A percentile compares a stretch with the other conserved stretches of the same genome.
Evolutionary conservation across 176 grass and related monocot species (phyloP).

Genomic region (Chloris gayana): DNA sequence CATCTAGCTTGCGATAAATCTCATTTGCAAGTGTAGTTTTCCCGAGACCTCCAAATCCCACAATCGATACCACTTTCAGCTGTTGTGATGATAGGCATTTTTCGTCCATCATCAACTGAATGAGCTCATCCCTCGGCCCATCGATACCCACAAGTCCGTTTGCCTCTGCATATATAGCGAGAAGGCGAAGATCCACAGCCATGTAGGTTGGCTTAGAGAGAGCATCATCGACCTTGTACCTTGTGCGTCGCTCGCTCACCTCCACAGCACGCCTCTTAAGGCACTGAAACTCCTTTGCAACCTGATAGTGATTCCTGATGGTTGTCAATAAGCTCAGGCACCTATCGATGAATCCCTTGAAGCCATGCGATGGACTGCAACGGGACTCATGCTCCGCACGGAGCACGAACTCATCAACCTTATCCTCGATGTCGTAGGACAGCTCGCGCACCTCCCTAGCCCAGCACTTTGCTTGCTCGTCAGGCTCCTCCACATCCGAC

Average conservation of each 20-base stretch:
- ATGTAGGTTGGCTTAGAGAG: neutral
- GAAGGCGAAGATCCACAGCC: neutral
- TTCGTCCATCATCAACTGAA: neutral
- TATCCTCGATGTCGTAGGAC: conserved; percentile 19
- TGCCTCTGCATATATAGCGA: neutral
- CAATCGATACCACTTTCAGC: neutral
- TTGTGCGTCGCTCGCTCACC: neutral
- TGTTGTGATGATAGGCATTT: too few relatives aligned
- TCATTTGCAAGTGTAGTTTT: conserved; percentile 11
- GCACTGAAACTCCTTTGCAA: neutral
- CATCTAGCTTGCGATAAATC: neutral
- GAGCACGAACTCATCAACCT: conserved; percentile 5
- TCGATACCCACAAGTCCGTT: neutral
- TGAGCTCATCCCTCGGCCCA: neutral
- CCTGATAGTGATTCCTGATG: neutral
- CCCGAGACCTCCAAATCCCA: neutral
- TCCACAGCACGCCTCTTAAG: neutral
- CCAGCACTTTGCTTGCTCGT: conserved; percentile 12
- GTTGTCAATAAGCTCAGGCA: neutral
- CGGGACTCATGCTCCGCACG: neutral
- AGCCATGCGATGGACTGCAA: neutral
- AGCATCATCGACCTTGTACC: conserved; percentile 5
- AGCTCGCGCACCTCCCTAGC: conserved; percentile 6
- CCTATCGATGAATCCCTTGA: conserved; percentile 5
- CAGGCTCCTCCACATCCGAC: neutral